Percentiles rank a stretch among this genome's conserved stretches.
These are phyloP conservation scores for Hysterangium stoloniferum DNA, from an alignment of 768 basidiomycete species.

Conservation along the genomic window DNA sequence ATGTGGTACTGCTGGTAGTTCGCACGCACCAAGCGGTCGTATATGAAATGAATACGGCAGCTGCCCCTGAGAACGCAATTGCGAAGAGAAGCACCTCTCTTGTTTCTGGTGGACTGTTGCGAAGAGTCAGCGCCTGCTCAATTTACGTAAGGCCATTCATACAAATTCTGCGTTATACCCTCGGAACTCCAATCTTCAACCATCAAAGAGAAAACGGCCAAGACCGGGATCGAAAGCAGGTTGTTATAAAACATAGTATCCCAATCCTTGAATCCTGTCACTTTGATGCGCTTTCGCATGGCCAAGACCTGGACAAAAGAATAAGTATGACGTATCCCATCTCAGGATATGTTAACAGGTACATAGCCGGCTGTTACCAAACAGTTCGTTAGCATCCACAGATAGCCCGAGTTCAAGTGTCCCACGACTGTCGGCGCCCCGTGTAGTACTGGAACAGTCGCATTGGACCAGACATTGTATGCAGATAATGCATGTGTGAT, in stretches of 20 bases:
- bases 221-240: slow-evolving; percentile 85
- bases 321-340: background rate
- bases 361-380: slow-evolving; percentile 85
- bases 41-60: slow-evolving; percentile 95
- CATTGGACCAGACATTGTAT: slow-evolving; percentile 18
- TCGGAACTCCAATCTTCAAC: slow-evolving; percentile 84
- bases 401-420: slow-evolving; percentile 73
- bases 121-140: slow-evolving; percentile 4
- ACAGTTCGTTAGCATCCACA: slow-evolving; percentile 97
- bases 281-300: slow-evolving; percentile 95
- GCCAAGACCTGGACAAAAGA: slow-evolving; percentile 60
- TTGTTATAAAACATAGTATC: slow-evolving; percentile 99
- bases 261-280: slow-evolving; percentile 95
- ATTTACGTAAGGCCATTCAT: slow-evolving; percentile 27
- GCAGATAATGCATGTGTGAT: slow-evolving; percentile 40
- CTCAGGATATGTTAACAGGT: slow-evolving; percentile 25
- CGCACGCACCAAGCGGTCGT: slow-evolving; percentile 99
- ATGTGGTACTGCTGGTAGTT: slow-evolving; percentile 95
- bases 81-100: slow-evolving; percentile 73
- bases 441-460: slow-evolving; percentile 21
- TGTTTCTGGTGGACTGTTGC: slow-evolving; percentile 70
- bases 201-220: slow-evolving; percentile 72
- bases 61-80: slow-evolving; percentile 95
- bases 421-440: slow-evolving; percentile 36
- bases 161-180: slow-evolving; percentile 84